phyloP scores from a whole-genome alignment of 352 stramenopile species.

The Phytophthora brassicae region DNA sequence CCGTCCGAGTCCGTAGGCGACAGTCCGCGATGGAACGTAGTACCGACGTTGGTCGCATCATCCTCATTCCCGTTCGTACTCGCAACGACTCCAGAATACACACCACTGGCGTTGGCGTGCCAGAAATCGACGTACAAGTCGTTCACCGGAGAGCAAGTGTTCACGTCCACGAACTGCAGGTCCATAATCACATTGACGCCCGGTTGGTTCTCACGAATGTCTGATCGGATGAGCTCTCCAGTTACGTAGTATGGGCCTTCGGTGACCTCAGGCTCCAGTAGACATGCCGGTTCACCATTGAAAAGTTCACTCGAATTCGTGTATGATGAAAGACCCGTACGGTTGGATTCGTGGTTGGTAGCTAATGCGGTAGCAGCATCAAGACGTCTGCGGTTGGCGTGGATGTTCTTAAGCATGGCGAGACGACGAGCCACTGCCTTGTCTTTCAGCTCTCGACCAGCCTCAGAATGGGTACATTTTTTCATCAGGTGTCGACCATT shows the following conservation, averaged over 20 bases:
- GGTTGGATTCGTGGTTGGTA: constrained; percentile 21
- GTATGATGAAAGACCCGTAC: constrained; percentile 10
- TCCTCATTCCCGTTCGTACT: constrained; percentile 17
- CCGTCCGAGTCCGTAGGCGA: constrained; percentile 20
- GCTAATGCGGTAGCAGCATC: constrained; percentile 19
- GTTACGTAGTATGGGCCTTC: constrained; percentile 28
- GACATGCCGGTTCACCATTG: constrained; percentile 7
- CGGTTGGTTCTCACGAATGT: constrained; percentile 23
- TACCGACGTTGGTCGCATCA: constrained; percentile 21
- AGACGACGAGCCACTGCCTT: constrained; percentile 14
- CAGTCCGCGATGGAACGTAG: constrained; percentile 21
- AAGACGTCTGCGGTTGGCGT: constrained; percentile 9
- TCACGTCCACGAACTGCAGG: constrained; percentile 28
- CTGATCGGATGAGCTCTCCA: constrained; percentile 25
- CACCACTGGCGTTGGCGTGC: constrained; percentile 17
- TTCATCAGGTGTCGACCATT: constrained; percentile 20
- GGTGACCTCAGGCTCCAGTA: constrained; percentile 24
- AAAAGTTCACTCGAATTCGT: constrained; percentile 17
- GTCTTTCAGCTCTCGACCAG: constrained; percentile 14
- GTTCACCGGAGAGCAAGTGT: constrained; percentile 20
- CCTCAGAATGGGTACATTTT: constrained; percentile 15
- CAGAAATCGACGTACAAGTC: constrained; percentile 24
- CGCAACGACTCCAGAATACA: constrained; percentile 25
- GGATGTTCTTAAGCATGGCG: constrained; percentile 3
- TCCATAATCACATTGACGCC: constrained; percentile 27